Evolutionary conservation across 2,329 filamentous ascomycete species (phyloP), one percentile per base, ranked within the genome.

Genomic region (Metarhizium guizhouense): DNA sequence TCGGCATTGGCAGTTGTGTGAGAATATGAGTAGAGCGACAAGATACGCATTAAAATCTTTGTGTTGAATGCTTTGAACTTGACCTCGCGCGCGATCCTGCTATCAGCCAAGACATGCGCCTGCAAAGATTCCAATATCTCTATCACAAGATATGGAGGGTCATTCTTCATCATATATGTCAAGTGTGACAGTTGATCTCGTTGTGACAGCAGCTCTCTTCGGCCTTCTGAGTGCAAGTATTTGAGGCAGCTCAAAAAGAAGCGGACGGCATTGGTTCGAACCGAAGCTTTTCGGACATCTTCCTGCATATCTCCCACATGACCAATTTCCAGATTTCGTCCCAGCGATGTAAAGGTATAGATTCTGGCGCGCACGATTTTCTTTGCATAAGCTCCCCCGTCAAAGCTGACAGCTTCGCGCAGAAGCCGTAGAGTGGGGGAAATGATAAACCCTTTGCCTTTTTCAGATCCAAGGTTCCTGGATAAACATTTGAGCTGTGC

Each of bases 391-490:
- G 84, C 82, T 14, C 94, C 95, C 16, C 91, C 91, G 70, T 97
- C 92, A 60, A 96, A 87, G 54, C 79, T 84, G 16, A 90, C 83
- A n/a, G 92, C 80, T 71, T 99, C 93, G 53, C 86, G 88, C 57
- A 99, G 79, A 53, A 99, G 74, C 56, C 93, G 85, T 57, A 99
- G 74, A 29, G 88, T 92, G 1, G 94, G 93, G 3, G 90, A 94
- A 58, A 96, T 92, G 57, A 97, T 76, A 69, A 89, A 90, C 43
- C 91, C 90, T 66, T 95, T 96, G 51, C 84, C 80, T 69, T 90
- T 92, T 29, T 88, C 86, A 0, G 89, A 84, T 3, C 88, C 86
- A 18, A 97, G 73, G 57, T 90, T 90, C 57, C 86, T 85, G 36
- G 89, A 85, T 29, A 97, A 74, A 3, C 95, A 80, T 62, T 92